Percentiles rank a stretch among this genome's conserved stretches.
Evolutionary conservation across 2,329 filamentous ascomycete genomes (phyloP).

Genomic region (Aspergillus sp.): DNA sequence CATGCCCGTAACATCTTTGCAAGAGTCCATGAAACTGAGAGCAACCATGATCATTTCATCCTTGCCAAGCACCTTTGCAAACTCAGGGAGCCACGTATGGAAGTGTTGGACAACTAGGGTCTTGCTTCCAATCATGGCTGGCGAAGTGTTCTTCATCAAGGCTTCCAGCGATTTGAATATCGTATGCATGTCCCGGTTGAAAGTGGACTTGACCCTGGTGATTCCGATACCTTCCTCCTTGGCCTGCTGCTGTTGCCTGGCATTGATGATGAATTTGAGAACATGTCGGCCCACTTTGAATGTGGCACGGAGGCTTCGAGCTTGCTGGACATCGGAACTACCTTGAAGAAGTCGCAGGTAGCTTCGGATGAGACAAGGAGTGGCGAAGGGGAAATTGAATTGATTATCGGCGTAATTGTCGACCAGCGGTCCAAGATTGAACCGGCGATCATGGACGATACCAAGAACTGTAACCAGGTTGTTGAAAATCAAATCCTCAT

Average conservation of each 20-base stretch:
- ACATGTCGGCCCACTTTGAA: conserved; percentile 94
- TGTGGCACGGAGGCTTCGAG: conserved; percentile 78
- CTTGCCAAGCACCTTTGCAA: conserved; percentile 68
- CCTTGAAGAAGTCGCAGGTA: conserved; percentile 79
- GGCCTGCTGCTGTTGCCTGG: conserved; percentile 76
- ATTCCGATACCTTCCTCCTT: conserved; percentile 87
- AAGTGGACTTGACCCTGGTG: conserved; percentile 64
- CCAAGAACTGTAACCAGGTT: conserved; percentile 84
- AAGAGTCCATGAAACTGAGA: conserved; percentile 90
- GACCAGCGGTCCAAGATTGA: conserved; percentile 84
- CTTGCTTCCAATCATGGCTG: conserved; percentile 86
- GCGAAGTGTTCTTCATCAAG: conserved; percentile 82
- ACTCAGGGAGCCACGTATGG: conserved; percentile 93
- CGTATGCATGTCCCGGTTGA: conserved; percentile 75
- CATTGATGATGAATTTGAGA: conserved; percentile 90
- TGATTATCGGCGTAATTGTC: conserved; percentile 83
- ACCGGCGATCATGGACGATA: conserved; percentile 90
- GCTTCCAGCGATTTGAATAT: conserved; percentile 88
- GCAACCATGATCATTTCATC: conserved; percentile 88
- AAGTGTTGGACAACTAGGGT: conserved; percentile 94
- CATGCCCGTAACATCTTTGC: conserved; percentile 80
- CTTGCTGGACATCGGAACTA: conserved; percentile 75
- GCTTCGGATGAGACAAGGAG: conserved; percentile 79
- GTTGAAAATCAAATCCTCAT: conserved; percentile 88
- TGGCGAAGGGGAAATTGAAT: conserved; percentile 92